Conservation (phyloP, 164 flowering plant species). For the Vitis cinerea region DNA sequence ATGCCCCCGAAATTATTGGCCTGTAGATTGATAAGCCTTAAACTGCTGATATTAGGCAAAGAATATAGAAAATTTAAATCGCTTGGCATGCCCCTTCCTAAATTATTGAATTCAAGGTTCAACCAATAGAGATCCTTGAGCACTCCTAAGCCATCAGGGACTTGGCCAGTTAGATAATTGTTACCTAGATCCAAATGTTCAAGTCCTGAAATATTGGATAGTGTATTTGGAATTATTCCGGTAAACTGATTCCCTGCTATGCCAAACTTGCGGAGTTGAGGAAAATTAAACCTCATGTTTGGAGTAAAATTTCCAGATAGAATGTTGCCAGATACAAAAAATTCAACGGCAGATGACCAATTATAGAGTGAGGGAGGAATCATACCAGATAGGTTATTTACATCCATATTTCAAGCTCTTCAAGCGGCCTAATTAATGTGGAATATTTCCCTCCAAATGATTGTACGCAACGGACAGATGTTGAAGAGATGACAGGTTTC, state of each 20-base stretch:
- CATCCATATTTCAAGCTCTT: neutral
- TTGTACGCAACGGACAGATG: neutral
- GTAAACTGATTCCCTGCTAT: conserved; percentile 3
- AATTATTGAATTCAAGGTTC: neutral
- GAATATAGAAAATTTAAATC: conserved; percentile 20
- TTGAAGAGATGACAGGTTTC: neutral
- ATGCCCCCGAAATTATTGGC: conserved; percentile 21
- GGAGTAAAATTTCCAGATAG: neutral
- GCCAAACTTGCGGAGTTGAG: neutral
- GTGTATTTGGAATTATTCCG: conserved; percentile 12
- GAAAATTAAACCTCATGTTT: conserved; percentile 24
- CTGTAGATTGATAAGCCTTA: neutral
- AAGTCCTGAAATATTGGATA: conserved; percentile 16
- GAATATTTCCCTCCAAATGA: conserved; percentile 19
- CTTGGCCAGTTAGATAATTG: conserved; percentile 8
- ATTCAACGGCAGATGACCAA: conserved; percentile 3
- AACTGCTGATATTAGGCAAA: conserved; percentile 21
- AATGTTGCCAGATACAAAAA: conserved; percentile 21
- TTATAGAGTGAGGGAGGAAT: conserved; percentile 25
- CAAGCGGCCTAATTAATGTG: conserved; percentile 13
- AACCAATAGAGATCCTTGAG: neutral
- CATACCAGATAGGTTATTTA: conserved; percentile 16
- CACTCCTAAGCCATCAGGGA: conserved; percentile 2
- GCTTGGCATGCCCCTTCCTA: conserved; percentile 2
- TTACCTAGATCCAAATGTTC: neutral